Conservation (phyloP, 2,329 filamentous ascomycete species). For the Trichoderma sp. region DNA sequence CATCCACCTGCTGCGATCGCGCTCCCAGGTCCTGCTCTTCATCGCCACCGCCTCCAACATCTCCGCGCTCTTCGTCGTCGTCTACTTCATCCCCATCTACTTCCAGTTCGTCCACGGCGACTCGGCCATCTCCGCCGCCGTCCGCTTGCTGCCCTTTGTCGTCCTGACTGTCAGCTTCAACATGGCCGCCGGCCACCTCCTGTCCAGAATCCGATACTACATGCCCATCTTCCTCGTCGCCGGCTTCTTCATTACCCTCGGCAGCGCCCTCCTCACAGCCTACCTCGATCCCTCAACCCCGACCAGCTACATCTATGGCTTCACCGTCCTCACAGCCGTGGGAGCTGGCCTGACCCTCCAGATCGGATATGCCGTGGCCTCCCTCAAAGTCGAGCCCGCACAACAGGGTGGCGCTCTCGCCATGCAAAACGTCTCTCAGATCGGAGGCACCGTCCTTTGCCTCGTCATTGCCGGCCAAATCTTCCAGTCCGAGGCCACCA, state of each 20-base stretch:
- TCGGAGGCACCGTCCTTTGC: conserved; percentile 23
- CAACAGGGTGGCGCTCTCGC: background rate
- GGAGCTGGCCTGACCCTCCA: conserved; percentile 25
- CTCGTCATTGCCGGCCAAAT: conserved; percentile 31
- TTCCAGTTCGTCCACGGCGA: conserved; percentile 24
- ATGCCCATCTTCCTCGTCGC: conserved; percentile 19
- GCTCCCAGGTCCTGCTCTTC: conserved; percentile 21
- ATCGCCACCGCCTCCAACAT: conserved; percentile 15
- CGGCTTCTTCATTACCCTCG: conserved; percentile 20
- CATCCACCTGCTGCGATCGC: background rate
- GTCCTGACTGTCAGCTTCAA: conserved; percentile 3
- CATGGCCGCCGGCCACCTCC: conserved; percentile 8
- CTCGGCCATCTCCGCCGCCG: conserved; percentile 18
- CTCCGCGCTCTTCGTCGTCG: conserved; percentile 19
- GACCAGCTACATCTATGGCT: conserved; percentile 22
- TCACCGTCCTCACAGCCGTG: conserved; percentile 18
- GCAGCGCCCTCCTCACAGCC: conserved; percentile 11
- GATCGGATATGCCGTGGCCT: conserved; percentile 32
- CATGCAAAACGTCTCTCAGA: conserved; percentile 32
- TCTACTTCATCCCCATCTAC: conserved; percentile 24
- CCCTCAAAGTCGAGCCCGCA: conserved; percentile 5
- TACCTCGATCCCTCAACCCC: conserved; percentile 14
- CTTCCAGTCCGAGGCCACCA: conserved; percentile 33
- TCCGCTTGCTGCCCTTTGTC: conserved; percentile 22
- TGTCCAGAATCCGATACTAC: conserved; percentile 17